A percentile compares a stretch with the other conserved stretches of the same genome.
Evolutionary conservation across 306 rosid species (phyloP).

Genomic region (Cotoneaster glaucophyllus): DNA sequence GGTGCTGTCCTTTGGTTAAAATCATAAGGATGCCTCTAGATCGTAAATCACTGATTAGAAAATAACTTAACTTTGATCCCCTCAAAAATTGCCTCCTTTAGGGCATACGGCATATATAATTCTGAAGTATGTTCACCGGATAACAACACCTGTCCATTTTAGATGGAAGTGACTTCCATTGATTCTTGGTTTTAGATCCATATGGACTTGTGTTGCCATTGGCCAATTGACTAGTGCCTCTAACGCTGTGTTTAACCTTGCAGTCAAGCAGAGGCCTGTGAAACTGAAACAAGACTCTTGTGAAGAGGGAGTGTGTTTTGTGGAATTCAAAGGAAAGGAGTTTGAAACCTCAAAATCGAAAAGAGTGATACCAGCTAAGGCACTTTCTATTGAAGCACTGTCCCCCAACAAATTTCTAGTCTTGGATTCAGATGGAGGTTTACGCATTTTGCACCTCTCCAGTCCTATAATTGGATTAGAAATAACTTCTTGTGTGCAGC

Average conservation of each 20-base stretch:
- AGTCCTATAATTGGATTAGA: constrained; percentile 48
- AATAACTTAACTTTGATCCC: constrained; percentile 15
- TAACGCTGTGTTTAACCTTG: constrained; percentile 34
- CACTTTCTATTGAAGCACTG: constrained; percentile 66
- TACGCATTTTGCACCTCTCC: constrained; percentile 55
- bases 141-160: constrained; percentile 6
- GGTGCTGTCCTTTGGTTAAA: constrained; percentile 53
- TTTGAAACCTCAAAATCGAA: constrained; percentile 35
- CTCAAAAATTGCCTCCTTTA: neutral
- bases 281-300: constrained; percentile 39
- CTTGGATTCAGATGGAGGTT: constrained; percentile 72
- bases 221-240: neutral
- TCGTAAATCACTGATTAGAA: constrained; percentile 52
- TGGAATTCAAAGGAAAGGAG: constrained; percentile 42
- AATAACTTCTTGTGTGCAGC: constrained; percentile 39
- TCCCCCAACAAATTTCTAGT: constrained; percentile 56
- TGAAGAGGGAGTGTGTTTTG: constrained; percentile 59
- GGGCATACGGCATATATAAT: neutral
- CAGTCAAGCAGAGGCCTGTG: constrained; percentile 58
- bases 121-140: constrained; percentile 12
- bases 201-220: neutral
- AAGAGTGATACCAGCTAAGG: constrained; percentile 37
- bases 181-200: constrained; percentile 11
- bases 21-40: constrained; percentile 57
- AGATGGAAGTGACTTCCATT: constrained; percentile 16